Base-by-base conservation (phyloP, 2,329 filamentous ascomycete species). In the Penicillium brasilianum region DNA sequence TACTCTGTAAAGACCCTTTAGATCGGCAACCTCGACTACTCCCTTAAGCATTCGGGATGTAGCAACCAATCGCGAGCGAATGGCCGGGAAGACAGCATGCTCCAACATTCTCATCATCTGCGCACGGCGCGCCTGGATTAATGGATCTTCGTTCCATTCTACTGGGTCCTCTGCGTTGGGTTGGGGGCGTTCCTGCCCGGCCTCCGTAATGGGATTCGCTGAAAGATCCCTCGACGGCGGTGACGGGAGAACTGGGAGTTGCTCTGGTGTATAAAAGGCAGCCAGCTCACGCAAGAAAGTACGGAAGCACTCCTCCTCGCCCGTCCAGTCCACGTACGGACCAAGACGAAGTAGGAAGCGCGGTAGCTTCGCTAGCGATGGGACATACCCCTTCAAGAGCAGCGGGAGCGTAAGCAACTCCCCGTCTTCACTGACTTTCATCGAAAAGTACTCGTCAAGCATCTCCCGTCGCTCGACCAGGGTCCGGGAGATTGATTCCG, bases 1-100 rank as follows among this genome's bases (percentile, higher is more conserved):
- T 2, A 98, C 93, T 49, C 91, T 83, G 77, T 99, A 99, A 60
- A 99, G 74, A 0, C 93, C 93, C 77, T 97, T 98, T 61, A 98
- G 77, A 78, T 96, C 92, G 1, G 95, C 94, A 52, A 97, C 87
- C 77, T 99, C 94, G 50, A 96, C 80, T 11, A 97, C 87, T 0
- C 88, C 90, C 54, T 88, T 87, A 78, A 96, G 86, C 70, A 98
- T 78, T 5, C 85, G 83, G 66, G 86, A 89, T 9, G 95, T 97
- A 20, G 92, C 93, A 58, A 98, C 87, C 50, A 99, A 78, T 59
- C 93, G 84, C 5, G 90, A 83, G 74, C 92, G 92, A 72, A 97
- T 91, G 0, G 93, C 92, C 0, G 95, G 95, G 69, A 99, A 98
- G 58, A 99, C 84, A 10, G 93, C 82, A 77, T 96, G 87, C 77